A percentile compares a stretch with the other conserved stretches of the same genome.
These are phyloP conservation scores for Leccinum ochraceum DNA, from an alignment of 768 basidiomycete genomes.

Conservation along the genomic window DNA sequence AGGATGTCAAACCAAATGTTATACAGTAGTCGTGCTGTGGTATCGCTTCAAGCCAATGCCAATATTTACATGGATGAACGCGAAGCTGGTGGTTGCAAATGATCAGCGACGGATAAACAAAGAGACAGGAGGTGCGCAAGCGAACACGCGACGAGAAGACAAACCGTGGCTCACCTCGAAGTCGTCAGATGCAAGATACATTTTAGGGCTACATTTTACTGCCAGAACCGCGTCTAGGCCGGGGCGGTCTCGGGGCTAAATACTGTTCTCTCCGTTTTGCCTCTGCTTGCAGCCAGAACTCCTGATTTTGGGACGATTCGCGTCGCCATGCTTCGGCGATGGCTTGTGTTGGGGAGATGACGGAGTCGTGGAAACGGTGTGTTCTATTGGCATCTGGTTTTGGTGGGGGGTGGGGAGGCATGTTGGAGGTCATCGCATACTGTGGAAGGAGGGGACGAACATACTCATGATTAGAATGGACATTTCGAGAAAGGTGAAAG, in stretches of 20 bases:
- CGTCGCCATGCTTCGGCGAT: slow-evolving; percentile 71
- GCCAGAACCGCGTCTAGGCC: slow-evolving; percentile 38
- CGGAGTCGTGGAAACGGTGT: slow-evolving; percentile 28
- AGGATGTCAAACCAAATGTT: slow-evolving; percentile 21
- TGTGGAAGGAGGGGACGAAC: slow-evolving; percentile 26
- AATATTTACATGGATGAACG: slow-evolving; percentile 34
- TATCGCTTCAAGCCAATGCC: slow-evolving; percentile 25
- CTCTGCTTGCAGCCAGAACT: slow-evolving; percentile 59
- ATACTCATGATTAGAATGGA: slow-evolving; percentile 34
- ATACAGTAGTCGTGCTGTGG: slow-evolving; percentile 25
- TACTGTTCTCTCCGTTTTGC: slow-evolving; percentile 50
- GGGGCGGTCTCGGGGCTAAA: slow-evolving; percentile 37
- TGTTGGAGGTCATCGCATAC: slow-evolving; percentile 39
- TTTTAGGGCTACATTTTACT: slow-evolving; percentile 52
- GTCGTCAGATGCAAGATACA: slow-evolving; percentile 15
- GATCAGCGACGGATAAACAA: slow-evolving; percentile 4
- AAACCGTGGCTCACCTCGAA: slow-evolving; percentile 16
- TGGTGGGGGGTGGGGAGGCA: slow-evolving; percentile 26
- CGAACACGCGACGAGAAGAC: not conserved
- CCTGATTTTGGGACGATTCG: slow-evolving; percentile 59
- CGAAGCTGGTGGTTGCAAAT: slow-evolving; percentile 24
- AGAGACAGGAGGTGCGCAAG: not conserved
- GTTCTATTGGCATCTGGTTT: slow-evolving; percentile 37
- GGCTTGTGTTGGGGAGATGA: slow-evolving; percentile 54
- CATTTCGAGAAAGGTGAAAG: not conserved